Evolutionary conservation across 1,284 basidiomycete genomes (phyloP).

Genomic region (Pascua sp.): DNA sequence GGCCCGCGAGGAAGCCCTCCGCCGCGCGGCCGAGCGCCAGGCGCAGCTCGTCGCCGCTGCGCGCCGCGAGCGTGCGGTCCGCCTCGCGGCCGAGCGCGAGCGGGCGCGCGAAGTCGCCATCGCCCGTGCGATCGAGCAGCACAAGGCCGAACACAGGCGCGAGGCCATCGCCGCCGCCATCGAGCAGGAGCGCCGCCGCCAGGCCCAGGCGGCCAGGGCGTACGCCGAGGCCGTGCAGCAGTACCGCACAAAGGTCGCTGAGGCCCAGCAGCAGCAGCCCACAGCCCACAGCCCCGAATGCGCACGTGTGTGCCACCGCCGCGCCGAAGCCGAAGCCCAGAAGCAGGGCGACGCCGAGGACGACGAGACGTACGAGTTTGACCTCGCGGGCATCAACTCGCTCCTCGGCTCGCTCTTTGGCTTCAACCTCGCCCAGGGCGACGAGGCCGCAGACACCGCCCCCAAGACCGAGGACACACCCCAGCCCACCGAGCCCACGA

Average conservation of each 20-base stretch:
- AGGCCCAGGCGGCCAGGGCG: conserved; percentile 19
- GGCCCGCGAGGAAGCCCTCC: conserved; percentile 16
- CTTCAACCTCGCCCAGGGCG: conserved; percentile 28
- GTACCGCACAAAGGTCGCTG: conserved; percentile 3
- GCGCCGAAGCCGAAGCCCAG: conserved; percentile 1
- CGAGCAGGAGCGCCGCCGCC: conserved; percentile 12
- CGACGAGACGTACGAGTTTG: conserved; percentile 9
- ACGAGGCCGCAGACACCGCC: neutral
- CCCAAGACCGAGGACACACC: too few relatives aligned
- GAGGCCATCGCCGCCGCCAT: conserved; percentile 10
- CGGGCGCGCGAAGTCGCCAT: conserved; percentile 14
- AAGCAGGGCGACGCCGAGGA: conserved; percentile 1
- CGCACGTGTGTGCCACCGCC: too few relatives aligned
- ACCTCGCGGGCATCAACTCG: conserved; percentile 31
- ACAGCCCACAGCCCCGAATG: neutral
- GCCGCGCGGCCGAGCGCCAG: conserved; percentile 18
- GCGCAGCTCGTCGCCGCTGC: conserved; percentile 9
- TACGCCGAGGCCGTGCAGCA: conserved; percentile 11
- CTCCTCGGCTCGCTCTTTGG: conserved; percentile 38
- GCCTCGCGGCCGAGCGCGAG: conserved; percentile 15
- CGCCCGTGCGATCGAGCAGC: conserved; percentile 11
- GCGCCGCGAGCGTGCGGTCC: conserved; percentile 15
- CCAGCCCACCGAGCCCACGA: conserved; percentile 6
- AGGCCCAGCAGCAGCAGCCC: conserved; percentile 6
- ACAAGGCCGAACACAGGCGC: conserved; percentile 8